Evolutionary conservation across 1,284 basidiomycete genomes (phyloP).

Genomic region (Peniophora sp.): DNA sequence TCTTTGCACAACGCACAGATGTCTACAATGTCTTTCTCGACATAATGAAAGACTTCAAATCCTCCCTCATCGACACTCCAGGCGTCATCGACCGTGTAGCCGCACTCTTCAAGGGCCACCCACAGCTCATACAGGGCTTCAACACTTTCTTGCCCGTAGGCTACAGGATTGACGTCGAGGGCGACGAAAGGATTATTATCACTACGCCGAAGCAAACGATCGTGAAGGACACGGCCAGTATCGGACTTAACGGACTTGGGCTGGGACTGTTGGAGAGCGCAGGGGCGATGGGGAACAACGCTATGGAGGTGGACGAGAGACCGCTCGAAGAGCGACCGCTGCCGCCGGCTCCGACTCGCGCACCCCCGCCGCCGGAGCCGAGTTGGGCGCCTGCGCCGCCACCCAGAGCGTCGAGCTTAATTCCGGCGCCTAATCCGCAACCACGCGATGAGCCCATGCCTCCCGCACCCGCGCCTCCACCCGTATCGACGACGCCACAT

Average conservation of each 20-base stretch:
- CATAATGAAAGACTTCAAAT: slow-evolving; percentile 98
- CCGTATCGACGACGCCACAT: too few species aligned
- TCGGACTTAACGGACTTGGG: background rate
- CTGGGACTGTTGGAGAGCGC: too few species aligned
- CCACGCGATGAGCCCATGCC: too few species aligned
- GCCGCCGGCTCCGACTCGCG: background rate
- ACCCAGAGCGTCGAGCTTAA: too few species aligned
- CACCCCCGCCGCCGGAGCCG: background rate
- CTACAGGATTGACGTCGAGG: slow-evolving; percentile 83
- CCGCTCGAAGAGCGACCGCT: too few species aligned
- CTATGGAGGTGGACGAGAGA: too few species aligned
- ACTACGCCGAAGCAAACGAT: slow-evolving; percentile 73
- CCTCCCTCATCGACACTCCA: slow-evolving; percentile 93
- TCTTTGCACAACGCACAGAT: slow-evolving; percentile 83
- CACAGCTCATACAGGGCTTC: slow-evolving; percentile 91
- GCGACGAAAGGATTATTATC: slow-evolving; percentile 70
- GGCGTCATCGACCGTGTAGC: slow-evolving; percentile 96
- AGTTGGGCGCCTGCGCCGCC: too few species aligned
- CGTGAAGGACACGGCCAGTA: slow-evolving; percentile 20
- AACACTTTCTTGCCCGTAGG: slow-evolving; percentile 96
- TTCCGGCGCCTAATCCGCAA: too few species aligned
- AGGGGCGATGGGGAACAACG: too few species aligned
- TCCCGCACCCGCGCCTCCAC: too few species aligned
- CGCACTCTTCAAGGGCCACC: slow-evolving; percentile 87
- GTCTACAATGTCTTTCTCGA: slow-evolving; percentile 95